phyloP scores from a whole-genome alignment of 2,329 filamentous ascomycete genomes.

The Didymella segeticola region DNA sequence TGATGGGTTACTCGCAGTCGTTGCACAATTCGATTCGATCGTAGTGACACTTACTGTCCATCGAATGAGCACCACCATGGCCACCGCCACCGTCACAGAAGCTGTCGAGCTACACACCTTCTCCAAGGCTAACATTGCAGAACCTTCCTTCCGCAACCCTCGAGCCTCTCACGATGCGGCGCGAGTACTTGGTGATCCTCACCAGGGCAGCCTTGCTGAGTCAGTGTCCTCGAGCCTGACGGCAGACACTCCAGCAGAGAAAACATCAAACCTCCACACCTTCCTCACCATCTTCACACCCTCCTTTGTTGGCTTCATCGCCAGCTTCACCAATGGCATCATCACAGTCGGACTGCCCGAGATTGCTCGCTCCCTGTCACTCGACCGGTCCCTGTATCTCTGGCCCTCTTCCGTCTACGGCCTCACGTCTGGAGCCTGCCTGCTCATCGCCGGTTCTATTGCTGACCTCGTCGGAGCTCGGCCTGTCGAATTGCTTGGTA shows the following conservation, averaged over 20 bases:
- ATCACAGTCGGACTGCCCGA: conserved; percentile 53
- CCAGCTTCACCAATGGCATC: conserved; percentile 48
- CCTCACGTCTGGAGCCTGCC: conserved; percentile 56
- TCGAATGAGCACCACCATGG: conserved; percentile 6
- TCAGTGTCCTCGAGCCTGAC: conserved; percentile 9
- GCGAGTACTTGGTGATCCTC: neutral
- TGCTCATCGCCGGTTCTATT: conserved; percentile 59
- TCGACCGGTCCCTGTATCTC: conserved; percentile 41
- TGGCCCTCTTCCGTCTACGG: conserved; percentile 46
- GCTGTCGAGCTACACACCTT: conserved; percentile 7
- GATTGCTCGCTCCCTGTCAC: conserved; percentile 44
- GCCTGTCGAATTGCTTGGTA: conserved; percentile 53
- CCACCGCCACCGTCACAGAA: conserved; percentile 4
- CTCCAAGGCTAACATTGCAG: conserved; percentile 2
- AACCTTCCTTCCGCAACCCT: neutral
- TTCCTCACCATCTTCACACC: conserved; percentile 32
- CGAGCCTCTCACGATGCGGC: neutral
- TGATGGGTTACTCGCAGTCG: neutral
- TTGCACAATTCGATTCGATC: neutral
- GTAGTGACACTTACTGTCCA: neutral
- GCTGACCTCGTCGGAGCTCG: conserved; percentile 59
- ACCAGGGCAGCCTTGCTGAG: neutral
- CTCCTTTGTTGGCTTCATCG: conserved; percentile 38
- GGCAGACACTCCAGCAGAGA: neutral
- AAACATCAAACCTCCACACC: conserved; percentile 19